These are phyloP conservation scores for Rhodotorula sp. DNA, from an alignment of 1,284 basidiomycete species.

Conservation along the genomic window DNA sequence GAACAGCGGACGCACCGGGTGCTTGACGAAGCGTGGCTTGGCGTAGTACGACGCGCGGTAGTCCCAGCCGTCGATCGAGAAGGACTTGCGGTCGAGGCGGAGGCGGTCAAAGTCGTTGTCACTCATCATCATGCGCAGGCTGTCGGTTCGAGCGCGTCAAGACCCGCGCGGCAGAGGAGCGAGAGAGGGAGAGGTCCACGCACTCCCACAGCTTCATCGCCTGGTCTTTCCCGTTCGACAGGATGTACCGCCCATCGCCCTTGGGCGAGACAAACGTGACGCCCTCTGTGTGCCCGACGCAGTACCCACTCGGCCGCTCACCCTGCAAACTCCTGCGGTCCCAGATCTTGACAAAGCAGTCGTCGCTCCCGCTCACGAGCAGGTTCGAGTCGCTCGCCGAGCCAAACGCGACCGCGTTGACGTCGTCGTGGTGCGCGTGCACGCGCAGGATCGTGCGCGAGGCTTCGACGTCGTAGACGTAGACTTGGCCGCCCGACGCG, in stretches of 20 bases:
- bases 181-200: neutral
- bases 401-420: constrained; percentile 66
- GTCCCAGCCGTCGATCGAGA: constrained; percentile 28
- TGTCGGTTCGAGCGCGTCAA: neutral
- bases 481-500: constrained; percentile 63
- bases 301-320: constrained; percentile 81
- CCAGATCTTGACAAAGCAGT: constrained; percentile 94
- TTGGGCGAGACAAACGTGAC: constrained; percentile 62
- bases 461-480: constrained; percentile 87
- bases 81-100: constrained; percentile 38
- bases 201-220: constrained; percentile 84
- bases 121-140: constrained; percentile 80
- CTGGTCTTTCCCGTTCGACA: constrained; percentile 98
- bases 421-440: constrained; percentile 79
- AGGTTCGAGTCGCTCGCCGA: constrained; percentile 81
- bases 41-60: constrained; percentile 19
- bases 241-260: constrained; percentile 87
- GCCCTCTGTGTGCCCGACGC: constrained; percentile 93
- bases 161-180: no score
- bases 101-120: constrained; percentile 65
- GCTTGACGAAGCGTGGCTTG: constrained; percentile 16
- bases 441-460: constrained; percentile 79
- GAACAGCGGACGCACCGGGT: constrained; percentile 4
- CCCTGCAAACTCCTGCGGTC: constrained; percentile 79
- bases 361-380: constrained; percentile 89